Percentiles rank a stretch among this genome's conserved stretches.
Conservation (phyloP, 495 filamentous ascomycete genomes). For the Peziza echinospora region DNA sequence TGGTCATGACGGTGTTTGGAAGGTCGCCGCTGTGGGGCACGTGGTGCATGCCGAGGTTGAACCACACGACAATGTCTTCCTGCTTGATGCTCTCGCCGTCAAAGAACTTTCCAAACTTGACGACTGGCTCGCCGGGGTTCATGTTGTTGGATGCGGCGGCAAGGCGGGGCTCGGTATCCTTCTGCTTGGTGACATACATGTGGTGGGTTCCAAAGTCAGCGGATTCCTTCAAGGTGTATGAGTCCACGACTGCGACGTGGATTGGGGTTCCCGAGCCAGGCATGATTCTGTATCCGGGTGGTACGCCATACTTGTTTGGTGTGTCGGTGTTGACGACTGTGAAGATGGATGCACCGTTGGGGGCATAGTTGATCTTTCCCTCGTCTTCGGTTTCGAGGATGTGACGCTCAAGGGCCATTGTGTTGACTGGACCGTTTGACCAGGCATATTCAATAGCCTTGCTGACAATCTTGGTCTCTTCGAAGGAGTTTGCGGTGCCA, state of each 20-base stretch:
- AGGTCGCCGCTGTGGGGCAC: slow-evolving; percentile 34
- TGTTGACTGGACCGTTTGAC: slow-evolving; percentile 29
- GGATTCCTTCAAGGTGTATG: slow-evolving; percentile 25
- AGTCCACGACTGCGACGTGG: slow-evolving; percentile 29
- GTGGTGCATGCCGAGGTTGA: slow-evolving; percentile 38
- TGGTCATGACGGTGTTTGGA: slow-evolving; percentile 32
- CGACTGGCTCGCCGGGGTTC: slow-evolving; percentile 27
- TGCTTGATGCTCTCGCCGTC: slow-evolving; percentile 31
- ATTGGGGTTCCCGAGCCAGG: slow-evolving; percentile 18
- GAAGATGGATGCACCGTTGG: slow-evolving; percentile 29
- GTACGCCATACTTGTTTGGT: slow-evolving; percentile 32
- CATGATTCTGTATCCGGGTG: slow-evolving; percentile 32
- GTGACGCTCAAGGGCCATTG: slow-evolving; percentile 29
- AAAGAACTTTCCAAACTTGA: slow-evolving; percentile 35
- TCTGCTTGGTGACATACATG: slow-evolving; percentile 28
- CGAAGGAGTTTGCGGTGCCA: slow-evolving; percentile 28
- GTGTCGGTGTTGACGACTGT: slow-evolving; percentile 31
- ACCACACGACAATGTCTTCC: slow-evolving; percentile 31
- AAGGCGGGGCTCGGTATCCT: slow-evolving; percentile 31
- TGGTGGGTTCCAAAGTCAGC: slow-evolving; percentile 30
- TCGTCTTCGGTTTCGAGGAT: slow-evolving; percentile 27
- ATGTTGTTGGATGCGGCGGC: slow-evolving; percentile 28
- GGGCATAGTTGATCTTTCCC: slow-evolving; percentile 29
- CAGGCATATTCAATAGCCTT: slow-evolving; percentile 22
- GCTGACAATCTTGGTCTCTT: slow-evolving; percentile 8